A percentile compares a stretch with the other conserved stretches of the same genome.
Conservation (phyloP, 2,329 filamentous ascomycete genomes). For the Diplocarpon rosae region DNA sequence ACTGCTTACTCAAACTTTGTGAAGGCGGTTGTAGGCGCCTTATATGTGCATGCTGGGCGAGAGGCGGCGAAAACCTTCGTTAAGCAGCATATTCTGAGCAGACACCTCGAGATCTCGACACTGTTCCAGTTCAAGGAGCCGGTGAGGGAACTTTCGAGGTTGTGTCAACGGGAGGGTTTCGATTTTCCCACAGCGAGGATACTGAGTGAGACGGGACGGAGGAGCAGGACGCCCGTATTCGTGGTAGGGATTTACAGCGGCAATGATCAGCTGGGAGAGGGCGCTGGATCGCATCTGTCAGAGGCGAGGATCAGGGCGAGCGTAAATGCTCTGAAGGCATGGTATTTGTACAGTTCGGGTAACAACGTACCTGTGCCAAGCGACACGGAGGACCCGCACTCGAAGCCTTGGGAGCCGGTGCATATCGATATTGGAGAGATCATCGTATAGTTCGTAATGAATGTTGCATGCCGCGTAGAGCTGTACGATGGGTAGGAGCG, state of each 20-base stretch:
- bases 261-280: conserved; percentile 83
- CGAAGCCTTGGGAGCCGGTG: conserved; percentile 39
- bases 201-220: conserved; percentile 79
- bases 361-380: conserved; percentile 34
- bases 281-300: conserved; percentile 65
- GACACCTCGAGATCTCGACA: conserved; percentile 61
- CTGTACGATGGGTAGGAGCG: conserved; percentile 6
- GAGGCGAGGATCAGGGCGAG: conserved; percentile 70
- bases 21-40: conserved; percentile 68
- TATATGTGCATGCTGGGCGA: conserved; percentile 77
- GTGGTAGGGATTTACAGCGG: conserved; percentile 92
- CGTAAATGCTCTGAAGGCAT: conserved; percentile 78
- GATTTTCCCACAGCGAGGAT: conserved; percentile 77
- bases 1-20: conserved; percentile 65
- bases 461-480: no score
- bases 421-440: conserved; percentile 48
- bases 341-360: conserved; percentile 86
- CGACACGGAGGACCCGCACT: conserved; percentile 31
- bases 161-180: conserved; percentile 86
- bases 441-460: conserved; percentile 3
- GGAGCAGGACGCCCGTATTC: conserved; percentile 77
- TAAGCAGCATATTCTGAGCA: conserved; percentile 69
- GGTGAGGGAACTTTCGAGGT: conserved; percentile 67
- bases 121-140: conserved; percentile 81
- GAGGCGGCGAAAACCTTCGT: conserved; percentile 74